Conservation (phyloP, 768 basidiomycete species). For the Russula earlei region DNA sequence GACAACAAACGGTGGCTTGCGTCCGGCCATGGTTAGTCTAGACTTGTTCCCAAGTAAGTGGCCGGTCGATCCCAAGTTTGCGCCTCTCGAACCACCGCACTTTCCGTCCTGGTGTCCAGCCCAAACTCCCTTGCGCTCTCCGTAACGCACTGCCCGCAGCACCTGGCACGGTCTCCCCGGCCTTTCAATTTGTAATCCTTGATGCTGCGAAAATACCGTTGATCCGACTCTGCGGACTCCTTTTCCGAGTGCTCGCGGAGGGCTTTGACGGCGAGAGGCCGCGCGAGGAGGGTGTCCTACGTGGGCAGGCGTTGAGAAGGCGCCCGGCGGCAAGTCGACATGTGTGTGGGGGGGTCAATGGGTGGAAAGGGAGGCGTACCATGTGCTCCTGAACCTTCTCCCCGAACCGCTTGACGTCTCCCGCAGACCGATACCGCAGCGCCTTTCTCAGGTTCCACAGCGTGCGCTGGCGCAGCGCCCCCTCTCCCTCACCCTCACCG, state of each 20-base stretch:
- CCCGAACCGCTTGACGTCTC: constrained; percentile 40
- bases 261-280: constrained; percentile 17
- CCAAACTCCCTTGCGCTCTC: constrained; percentile 15
- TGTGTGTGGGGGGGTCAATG: too few relatives aligned
- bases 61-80: constrained; percentile 18
- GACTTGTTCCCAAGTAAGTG: constrained; percentile 18
- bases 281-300: constrained; percentile 19
- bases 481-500: constrained; percentile 27
- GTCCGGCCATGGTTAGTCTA: neutral
- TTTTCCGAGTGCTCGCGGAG: constrained; percentile 9
- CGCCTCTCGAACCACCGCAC: constrained; percentile 19
- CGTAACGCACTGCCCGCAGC: constrained; percentile 13
- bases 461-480: constrained; percentile 51
- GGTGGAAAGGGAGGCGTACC: constrained; percentile 34
- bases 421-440: constrained; percentile 45
- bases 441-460: constrained; percentile 71
- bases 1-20: neutral
- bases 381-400: constrained; percentile 55
- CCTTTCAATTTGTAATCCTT: constrained; percentile 19
- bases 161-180: constrained; percentile 20
- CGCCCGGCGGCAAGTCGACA: neutral
- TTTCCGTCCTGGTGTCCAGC: constrained; percentile 18
- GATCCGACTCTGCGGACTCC: constrained; percentile 9
- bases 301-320: neutral
- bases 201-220: constrained; percentile 18